Conservation (phyloP, 768 basidiomycete genomes). For the Boletellus emodensis region DNA sequence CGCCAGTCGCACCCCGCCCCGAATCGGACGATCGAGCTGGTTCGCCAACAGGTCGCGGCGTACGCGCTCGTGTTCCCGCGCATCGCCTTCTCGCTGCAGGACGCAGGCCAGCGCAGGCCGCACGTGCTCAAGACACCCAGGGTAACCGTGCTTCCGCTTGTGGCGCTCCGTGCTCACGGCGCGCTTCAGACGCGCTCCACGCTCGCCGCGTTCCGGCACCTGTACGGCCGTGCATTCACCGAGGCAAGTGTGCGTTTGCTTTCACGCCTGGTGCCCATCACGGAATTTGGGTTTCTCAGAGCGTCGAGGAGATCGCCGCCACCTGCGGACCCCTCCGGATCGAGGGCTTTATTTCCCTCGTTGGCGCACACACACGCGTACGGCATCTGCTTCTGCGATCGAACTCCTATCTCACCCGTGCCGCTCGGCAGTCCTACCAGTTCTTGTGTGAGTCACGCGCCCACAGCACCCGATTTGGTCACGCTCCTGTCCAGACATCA, state of each 20-base stretch:
- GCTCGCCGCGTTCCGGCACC: constrained; percentile 62
- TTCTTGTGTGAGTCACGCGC: constrained; percentile 64
- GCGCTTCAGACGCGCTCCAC: constrained; percentile 58
- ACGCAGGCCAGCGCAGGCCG: constrained; percentile 43
- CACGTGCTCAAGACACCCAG: constrained; percentile 60
- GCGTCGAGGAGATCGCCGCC: constrained; percentile 60
- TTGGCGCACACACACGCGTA: constrained; percentile 73
- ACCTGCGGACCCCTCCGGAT: constrained; percentile 49
- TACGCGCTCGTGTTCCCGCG: constrained; percentile 70
- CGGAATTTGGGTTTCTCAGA: constrained; percentile 39
- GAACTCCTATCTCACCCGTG: constrained; percentile 20
- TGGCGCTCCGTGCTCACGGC: constrained; percentile 6
- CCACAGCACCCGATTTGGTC: background rate
- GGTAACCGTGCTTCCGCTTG: constrained; percentile 39
- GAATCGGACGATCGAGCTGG: constrained; percentile 56
- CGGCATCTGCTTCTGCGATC: constrained; percentile 12
- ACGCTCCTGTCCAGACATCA: constrained; percentile 56
- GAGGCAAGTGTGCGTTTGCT: constrained; percentile 46
- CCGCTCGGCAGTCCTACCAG: constrained; percentile 63
- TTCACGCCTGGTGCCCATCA: constrained; percentile 4
- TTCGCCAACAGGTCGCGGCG: constrained; percentile 68
- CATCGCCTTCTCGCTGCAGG: constrained; percentile 67
- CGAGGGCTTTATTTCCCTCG: constrained; percentile 82
- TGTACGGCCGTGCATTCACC: constrained; percentile 69
- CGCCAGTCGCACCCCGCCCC: constrained; percentile 64